Percentiles rank a stretch among this genome's conserved stretches.
phyloP scores from a whole-genome alignment of 768 basidiomycete species.

The Termitomyces titanicus region DNA sequence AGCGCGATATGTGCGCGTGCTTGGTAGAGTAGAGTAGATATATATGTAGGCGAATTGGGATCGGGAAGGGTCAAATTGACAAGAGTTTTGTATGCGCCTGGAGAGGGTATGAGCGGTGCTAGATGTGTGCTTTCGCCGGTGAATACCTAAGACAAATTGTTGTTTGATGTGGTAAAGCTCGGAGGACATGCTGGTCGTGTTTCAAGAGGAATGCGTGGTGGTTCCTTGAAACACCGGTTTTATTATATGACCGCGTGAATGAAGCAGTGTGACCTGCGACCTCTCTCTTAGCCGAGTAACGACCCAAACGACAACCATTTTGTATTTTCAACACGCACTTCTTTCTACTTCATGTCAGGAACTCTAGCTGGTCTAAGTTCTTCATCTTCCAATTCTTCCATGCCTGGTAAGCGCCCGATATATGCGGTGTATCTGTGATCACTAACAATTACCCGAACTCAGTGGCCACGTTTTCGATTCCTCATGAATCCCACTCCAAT shows the following conservation, averaged over 20 bases:
- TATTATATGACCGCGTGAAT: no score
- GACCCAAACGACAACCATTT: no score
- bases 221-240: constrained; percentile 12
- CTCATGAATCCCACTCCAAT: constrained; percentile 11
- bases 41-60: constrained; percentile 59
- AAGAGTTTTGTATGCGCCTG: constrained; percentile 70
- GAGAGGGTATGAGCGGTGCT: neutral
- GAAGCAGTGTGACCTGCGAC: neutral
- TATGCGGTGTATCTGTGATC: neutral
- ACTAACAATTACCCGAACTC: neutral
- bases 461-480: constrained; percentile 18
- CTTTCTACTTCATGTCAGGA: constrained; percentile 14
- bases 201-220: neutral
- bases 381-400: constrained; percentile 1
- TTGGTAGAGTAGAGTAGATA: constrained; percentile 67
- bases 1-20: constrained; percentile 76
- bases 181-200: constrained; percentile 32
- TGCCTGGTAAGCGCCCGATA: constrained; percentile 14
- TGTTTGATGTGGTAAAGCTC: constrained; percentile 69
- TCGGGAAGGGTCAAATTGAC: constrained; percentile 54
- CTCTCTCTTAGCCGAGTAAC: no score
- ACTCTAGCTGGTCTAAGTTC: constrained; percentile 30
- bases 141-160: constrained; percentile 68
- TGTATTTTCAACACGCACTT: no score
- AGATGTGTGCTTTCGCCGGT: neutral